These are phyloP conservation scores for Hypsizygus marmoreus DNA, from an alignment of 768 basidiomycete genomes.

Conservation along the genomic window DNA sequence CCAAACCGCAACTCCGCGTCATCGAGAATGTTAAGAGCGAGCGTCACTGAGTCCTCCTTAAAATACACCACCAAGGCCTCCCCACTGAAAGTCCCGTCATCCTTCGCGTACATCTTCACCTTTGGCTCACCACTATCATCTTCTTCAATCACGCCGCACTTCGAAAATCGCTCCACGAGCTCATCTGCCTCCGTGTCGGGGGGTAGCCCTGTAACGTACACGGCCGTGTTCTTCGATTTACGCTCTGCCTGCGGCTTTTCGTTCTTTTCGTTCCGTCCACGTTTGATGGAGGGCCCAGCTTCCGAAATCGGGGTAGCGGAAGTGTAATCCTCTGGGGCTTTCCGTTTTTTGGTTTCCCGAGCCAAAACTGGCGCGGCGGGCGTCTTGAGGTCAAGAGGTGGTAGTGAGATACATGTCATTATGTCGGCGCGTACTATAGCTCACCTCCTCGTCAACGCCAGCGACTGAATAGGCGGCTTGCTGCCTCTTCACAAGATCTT, in stretches of 20 bases:
- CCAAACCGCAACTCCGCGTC: constrained; percentile 90
- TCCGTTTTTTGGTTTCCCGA: constrained; percentile 80
- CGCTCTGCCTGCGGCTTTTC: constrained; percentile 47
- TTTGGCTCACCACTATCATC: constrained; percentile 91
- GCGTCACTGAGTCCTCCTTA: constrained; percentile 91
- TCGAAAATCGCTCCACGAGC: constrained; percentile 83
- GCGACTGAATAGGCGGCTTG: constrained; percentile 93
- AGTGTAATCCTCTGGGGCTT: constrained; percentile 72
- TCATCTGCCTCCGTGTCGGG: constrained; percentile 72
- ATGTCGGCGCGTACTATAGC: constrained; percentile 25
- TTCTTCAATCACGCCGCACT: constrained; percentile 91
- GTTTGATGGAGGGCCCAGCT: constrained; percentile 63
- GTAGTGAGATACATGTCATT: too few relatives aligned
- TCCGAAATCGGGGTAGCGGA: constrained; percentile 48
- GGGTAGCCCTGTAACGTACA: constrained; percentile 88
- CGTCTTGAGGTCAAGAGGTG: constrained; percentile 53
- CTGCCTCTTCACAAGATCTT: constrained; percentile 83
- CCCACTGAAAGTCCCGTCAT: constrained; percentile 86
- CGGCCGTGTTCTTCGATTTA: constrained; percentile 89
- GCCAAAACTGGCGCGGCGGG: constrained; percentile 86
- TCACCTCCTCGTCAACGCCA: constrained; percentile 93
- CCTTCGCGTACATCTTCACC: constrained; percentile 92
- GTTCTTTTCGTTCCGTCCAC: constrained; percentile 60
- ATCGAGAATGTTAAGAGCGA: constrained; percentile 85
- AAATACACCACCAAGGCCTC: constrained; percentile 96